Conservation (phyloP, 257 asterid genomes). For the Solanum clarkiae region DNA sequence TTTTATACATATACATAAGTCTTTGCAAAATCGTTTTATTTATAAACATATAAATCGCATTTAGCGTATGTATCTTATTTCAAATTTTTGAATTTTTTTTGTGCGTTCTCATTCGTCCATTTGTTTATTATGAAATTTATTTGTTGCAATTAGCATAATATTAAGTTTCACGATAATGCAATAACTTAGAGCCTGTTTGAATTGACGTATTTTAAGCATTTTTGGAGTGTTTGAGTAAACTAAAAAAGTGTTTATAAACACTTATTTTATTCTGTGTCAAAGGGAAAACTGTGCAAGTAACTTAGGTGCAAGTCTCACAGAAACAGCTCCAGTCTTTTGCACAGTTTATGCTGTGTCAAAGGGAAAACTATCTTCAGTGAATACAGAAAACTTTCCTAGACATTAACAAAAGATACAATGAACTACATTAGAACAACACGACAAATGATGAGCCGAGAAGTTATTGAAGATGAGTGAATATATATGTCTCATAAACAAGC, state of each 20-base stretch:
- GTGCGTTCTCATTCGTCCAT: neutral
- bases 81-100: too few relatives aligned
- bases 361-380: constrained; percentile 57
- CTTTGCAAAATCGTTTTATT: too few relatives aligned
- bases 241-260: too few relatives aligned
- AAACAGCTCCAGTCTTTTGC: constrained; percentile 48
- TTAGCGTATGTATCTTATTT: too few relatives aligned
- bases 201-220: too few relatives aligned
- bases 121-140: neutral
- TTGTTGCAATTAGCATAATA: neutral
- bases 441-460: neutral
- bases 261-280: too few relatives aligned
- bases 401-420: neutral
- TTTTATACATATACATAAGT: too few relatives aligned
- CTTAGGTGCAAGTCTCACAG: constrained; percentile 52
- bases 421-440: neutral
- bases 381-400: constrained; percentile 28
- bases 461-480: neutral
- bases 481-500: neutral
- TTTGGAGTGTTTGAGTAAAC: too few relatives aligned
- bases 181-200: neutral
- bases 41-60: too few relatives aligned
- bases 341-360: constrained; percentile 64
- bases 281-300: neutral
- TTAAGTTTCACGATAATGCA: neutral